Base-by-base conservation (phyloP, 306 rosid genomes). In the Vachellia collinsii region DNA sequence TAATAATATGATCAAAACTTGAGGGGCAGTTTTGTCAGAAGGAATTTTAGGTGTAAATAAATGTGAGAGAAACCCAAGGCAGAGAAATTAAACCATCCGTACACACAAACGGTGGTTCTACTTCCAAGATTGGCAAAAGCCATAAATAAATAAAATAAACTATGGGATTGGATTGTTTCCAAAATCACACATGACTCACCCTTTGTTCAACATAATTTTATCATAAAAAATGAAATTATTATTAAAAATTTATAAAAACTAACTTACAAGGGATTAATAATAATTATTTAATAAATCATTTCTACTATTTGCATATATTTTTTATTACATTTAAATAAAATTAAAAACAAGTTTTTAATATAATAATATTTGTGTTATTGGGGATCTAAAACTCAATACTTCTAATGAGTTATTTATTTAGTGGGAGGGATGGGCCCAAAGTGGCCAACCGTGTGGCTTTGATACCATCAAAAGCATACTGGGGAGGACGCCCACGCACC, bases 401-500 rank as follows among this genome's bases (percentile, higher is more conserved):
- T 29, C 34, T 29, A 29, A 29, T 29, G 34, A 29, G 34, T 29
- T 29, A 29, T 29, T 29, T 19, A 51, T 51, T 51, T 8, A n/a
- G 25, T 19, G 11, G 61, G 0, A n/a, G 50, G 69, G 77, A 78
- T 61, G 46, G 50, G 83, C 78, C 79, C 22, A 63, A 76, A 77
- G 86, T 83, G 87, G 90, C 90, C 90, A 89, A 86, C 89, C 93
- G 85, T 87, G 93, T 86, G 92, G 72, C 84, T 88, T 91, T 59
- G 97, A 84, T 76, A 38, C 61, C 80, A 74, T 73, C 80, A 89
- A 85, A 86, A 65, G 68, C 41, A 74, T 77, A 62, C 43, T 7
- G 63, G 72, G 16, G 47, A 56, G 9, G 54, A 50, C 62, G 54
- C 82, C 77, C 86, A 81, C 88, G 65, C 83, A 74, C 67, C 87